A percentile compares a stretch with the other conserved stretches of the same genome.
phyloP scores from a whole-genome alignment of 2,329 filamentous ascomycete species.

The Huntiella savannae region DNA sequence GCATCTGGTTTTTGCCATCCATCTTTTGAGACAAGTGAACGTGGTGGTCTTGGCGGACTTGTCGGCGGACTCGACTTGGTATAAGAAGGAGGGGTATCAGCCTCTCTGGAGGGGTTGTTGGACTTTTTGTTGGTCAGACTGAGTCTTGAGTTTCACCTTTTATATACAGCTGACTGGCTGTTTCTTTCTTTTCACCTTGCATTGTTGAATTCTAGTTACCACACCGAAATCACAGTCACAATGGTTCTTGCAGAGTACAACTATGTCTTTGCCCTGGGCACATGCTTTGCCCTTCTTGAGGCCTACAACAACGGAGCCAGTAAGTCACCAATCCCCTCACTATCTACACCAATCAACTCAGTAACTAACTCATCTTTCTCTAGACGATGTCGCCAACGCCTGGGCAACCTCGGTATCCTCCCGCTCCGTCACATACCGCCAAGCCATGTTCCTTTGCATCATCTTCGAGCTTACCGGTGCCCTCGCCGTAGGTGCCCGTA shows the following conservation, averaged over 20 bases:
- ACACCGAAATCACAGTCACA: slow-evolving; percentile 15
- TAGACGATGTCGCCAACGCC: slow-evolving; percentile 68
- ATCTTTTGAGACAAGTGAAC: no score
- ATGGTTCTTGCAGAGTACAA: slow-evolving; percentile 44
- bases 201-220: neutral
- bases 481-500: slow-evolving; percentile 47
- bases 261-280: slow-evolving; percentile 60
- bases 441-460: slow-evolving; percentile 47
- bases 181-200: neutral
- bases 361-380: slow-evolving; percentile 3
- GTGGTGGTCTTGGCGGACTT: no score
- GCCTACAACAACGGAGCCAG: slow-evolving; percentile 65
- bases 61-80: no score
- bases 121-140: no score
- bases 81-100: no score
- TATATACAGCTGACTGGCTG: neutral
- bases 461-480: slow-evolving; percentile 52
- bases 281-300: slow-evolving; percentile 55
- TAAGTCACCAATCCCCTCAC: slow-evolving; percentile 24
- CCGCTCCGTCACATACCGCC: slow-evolving; percentile 51
- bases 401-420: slow-evolving; percentile 71
- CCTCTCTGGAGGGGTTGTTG: no score
- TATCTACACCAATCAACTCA: neutral
- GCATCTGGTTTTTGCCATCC: no score
- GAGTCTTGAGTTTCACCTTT: neutral